Base-by-base conservation (phyloP, 371 early-diverging fungal species). In the Lichtheimia hyalospora region DNA sequence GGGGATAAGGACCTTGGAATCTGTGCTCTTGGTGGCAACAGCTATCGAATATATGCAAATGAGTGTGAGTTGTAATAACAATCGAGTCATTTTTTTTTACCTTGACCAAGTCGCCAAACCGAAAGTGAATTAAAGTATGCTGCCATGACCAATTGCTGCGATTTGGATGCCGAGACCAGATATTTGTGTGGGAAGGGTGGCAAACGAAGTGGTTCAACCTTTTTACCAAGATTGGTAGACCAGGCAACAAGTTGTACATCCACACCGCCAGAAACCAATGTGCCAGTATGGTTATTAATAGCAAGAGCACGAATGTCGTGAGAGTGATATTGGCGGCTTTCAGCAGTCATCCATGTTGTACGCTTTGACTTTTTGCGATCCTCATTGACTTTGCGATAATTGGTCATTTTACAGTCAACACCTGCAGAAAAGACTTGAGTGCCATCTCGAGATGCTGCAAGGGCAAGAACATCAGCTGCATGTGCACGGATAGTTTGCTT, bases 251-350 rank as follows among this genome's bases (percentile, higher is more conserved):
- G 77, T 54, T 86, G 82, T 4, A 89, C 83, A 69, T 90, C 90
- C 8, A 90, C 88, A 61, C 96, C 96, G 41, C 96, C 97, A 39
- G 93, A 88, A 18, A 94, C 89, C 48, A 96, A 66, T 0, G 86
- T 77, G 42, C 89, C 88, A 28, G 84, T 75, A 2, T 79, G 71
- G 24, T 76, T 71, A 61, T 72, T 71, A 18, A 94, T 71, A 4
- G 90, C 92, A 25, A 96, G 66, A 7, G 95, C 89, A 23, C 92
- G 87, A 46, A 95, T 93, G 69, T 96, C 97, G 67, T 97, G 96
- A 39, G 92, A 88, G 72, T 97, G 97, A 74, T 88, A 92, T 60
- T 93, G 82, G 59, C 92, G 86, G 44, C 87, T 84, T 10, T 90
- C 91, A 7, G 89, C 81, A 54, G 88, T 66, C 18, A 92, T 81